phyloP scores from a whole-genome alignment of 2,329 filamentous ascomycete species.

The Sphaceloma murrayae region DNA sequence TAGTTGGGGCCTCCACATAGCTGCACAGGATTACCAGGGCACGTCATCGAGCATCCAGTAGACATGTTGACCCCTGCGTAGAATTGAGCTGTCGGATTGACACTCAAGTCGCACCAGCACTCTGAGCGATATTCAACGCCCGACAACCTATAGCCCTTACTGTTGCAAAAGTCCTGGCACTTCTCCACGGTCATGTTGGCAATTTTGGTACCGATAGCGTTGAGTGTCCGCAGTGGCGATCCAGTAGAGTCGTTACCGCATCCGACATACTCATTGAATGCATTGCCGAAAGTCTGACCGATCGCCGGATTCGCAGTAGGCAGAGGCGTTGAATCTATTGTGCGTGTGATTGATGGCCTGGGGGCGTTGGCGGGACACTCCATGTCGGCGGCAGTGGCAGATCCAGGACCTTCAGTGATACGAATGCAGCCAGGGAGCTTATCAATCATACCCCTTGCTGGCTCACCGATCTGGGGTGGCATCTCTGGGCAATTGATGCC shows the following conservation, averaged over 20 bases:
- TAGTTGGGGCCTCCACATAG: constrained; percentile 27
- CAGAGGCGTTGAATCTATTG: constrained; percentile 25
- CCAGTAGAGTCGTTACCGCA: constrained; percentile 29
- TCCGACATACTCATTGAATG: constrained; percentile 28
- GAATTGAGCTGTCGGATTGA: constrained; percentile 25
- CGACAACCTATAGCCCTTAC: constrained; percentile 24
- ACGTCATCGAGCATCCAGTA: constrained; percentile 25
- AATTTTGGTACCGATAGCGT: constrained; percentile 22
- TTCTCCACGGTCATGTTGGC: constrained; percentile 28
- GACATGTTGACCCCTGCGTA: constrained; percentile 23
- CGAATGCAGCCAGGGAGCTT: constrained; percentile 30
- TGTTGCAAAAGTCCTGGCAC: constrained; percentile 28
- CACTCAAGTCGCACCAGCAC: constrained; percentile 28
- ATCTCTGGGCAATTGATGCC: constrained; percentile 23
- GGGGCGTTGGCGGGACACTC: constrained; percentile 23
- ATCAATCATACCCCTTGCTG: constrained; percentile 23
- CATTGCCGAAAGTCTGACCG: constrained; percentile 23
- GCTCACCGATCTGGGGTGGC: constrained; percentile 25
- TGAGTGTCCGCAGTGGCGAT: constrained; percentile 22
- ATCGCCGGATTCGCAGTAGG: constrained; percentile 24
- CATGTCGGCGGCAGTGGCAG: constrained; percentile 25
- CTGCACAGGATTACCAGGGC: constrained; percentile 21
- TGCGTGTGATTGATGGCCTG: constrained; percentile 23
- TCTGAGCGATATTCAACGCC: constrained; percentile 29
- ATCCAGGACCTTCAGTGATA: constrained; percentile 27